Evolutionary conservation across 306 rosid genomes (phyloP), one percentile per base, ranked within the genome.

Genomic region (Dryas alaskensis): DNA sequence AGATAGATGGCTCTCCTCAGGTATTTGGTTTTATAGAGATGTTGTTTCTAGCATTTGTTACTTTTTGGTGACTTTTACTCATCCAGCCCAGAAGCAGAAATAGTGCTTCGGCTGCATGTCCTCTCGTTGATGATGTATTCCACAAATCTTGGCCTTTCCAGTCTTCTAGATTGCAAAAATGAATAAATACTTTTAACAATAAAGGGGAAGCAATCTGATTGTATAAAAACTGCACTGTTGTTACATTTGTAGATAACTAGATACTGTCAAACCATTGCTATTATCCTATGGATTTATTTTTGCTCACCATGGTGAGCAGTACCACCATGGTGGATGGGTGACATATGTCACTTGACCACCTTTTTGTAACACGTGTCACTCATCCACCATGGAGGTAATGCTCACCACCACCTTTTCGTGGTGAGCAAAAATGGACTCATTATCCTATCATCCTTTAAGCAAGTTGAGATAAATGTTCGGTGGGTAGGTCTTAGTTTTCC

Each of bases 1-100:
- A 17, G 96, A 93, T 65, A 87, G 86, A 78, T 93, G 98, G 98
- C 89, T 88, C 69, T 89, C 97, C 57, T 89, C 96, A 81, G 98
- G 98, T 91, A 78, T 81, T 78, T 5, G 37, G 4, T 79, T 14
- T 44, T 42, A 42, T 40, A 8, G 4, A 42, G 50, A 49, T 69
- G 65, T 50, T 17, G 69, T 47, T 52, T 50, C 22, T 14, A 11
- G 77, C 27, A n/a, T 51, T 48, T 76, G 44, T 37, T 50, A 39
- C 37, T 16, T 62, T 17, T 73, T 4, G 37, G 7, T 46, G 13
- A 16, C 52, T 4, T 1, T 64, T 67, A 52, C 31, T 62, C n/a
- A 3, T 61, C 47, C 45, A 0, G 53, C 10, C 39, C 40, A 42
- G 17, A 22, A 22, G 53, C 47, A 13, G 10, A 31, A 51, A 8